phyloP scores from a whole-genome alignment of 768 basidiomycete species.

The Grammothele lineata region DNA sequence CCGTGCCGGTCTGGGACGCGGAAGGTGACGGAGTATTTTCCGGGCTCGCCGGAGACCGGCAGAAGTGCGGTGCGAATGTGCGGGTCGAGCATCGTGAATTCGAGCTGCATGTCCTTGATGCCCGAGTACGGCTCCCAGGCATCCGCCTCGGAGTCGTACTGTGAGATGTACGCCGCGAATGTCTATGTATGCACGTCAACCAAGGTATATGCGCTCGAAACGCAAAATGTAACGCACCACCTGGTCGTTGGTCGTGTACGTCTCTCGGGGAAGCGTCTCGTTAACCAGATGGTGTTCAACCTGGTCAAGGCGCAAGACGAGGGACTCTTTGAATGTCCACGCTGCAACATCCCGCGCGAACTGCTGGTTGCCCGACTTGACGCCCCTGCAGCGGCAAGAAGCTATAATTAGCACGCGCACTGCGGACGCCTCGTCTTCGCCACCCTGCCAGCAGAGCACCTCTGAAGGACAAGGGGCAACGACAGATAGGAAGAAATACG shows the following conservation, averaged over 20 bases:
- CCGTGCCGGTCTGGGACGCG: slow-evolving; percentile 93
- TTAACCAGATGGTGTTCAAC: slow-evolving; percentile 71
- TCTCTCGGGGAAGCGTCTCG: slow-evolving; percentile 54
- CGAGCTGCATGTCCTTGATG: slow-evolving; percentile 80
- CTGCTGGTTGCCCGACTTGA: slow-evolving; percentile 67
- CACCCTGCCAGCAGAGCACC: not conserved
- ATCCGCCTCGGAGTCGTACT: slow-evolving; percentile 50
- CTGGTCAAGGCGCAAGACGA: slow-evolving; percentile 73
- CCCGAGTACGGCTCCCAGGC: slow-evolving; percentile 72
- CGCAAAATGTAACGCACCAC: slow-evolving; percentile 48
- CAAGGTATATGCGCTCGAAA: not conserved
- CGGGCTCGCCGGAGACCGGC: slow-evolving; percentile 51
- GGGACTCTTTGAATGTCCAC: slow-evolving; percentile 90
- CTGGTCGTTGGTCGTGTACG: slow-evolving; percentile 84
- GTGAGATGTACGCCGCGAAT: slow-evolving; percentile 69
- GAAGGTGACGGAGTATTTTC: slow-evolving; percentile 80
- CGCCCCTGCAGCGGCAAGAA: slow-evolving; percentile 38
- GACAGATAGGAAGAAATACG: slow-evolving; percentile 25
- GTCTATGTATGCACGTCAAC: slow-evolving; percentile 39
- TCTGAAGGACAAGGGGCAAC: too few relatives aligned
- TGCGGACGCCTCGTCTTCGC: too few relatives aligned
- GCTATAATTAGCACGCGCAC: too few relatives aligned
- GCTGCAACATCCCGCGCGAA: slow-evolving; percentile 71
- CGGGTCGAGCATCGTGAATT: slow-evolving; percentile 99
- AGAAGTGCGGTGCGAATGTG: slow-evolving; percentile 80